Base-by-base conservation (phyloP, 1,284 basidiomycete genomes). In the Tranzscheliella williamsii region DNA sequence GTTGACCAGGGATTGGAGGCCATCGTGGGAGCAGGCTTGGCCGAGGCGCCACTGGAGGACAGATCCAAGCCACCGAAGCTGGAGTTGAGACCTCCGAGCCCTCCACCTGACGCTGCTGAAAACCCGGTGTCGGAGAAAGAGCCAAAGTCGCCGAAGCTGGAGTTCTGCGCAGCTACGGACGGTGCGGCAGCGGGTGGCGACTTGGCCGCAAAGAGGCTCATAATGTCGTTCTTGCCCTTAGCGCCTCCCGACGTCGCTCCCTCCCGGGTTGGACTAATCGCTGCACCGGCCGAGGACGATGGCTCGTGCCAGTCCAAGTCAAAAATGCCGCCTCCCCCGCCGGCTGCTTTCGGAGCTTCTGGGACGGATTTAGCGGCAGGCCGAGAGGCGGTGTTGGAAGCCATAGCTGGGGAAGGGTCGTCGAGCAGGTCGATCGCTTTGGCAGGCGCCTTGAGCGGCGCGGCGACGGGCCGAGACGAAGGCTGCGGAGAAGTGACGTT, bases 141-240 rank as follows among this genome's bases (percentile, higher is more conserved):
- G 17, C 36, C 30, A 34, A 64, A 51, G n/a, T 50, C 65, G 18
- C 55, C 60, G 20, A 60, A 67, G 0, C 23, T 37, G 9, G 17
- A 31, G 12, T 13, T 38, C 20, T 5, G 18, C 5, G 36, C n/a
- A 18, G 32, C 32, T 7, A 12, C 17, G 17, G 31, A 23, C 8
- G 39, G 13, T 0, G 54, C 5, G 12, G 42, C 13, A 4, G 46
- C 24, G n/a, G 55, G 33, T n/a, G n/a, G n/a, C 3, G 51, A 38
- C 21, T 42, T 42, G 24, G 57, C 33, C 5, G 61, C 42, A 11
- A 90, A 93, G 35, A 93, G 83, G 0, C 88, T 90, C 30, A 94
- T 81, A 67, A 94, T 93, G 65, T 93, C 88, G 52, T 89, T 84
- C 72, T 91, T 92, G 23, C 58, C 64, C 41, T 60, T 66, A 2